Conservation (phyloP, 2,329 filamentous ascomycete species). For the Aspergillus novoparasiticus region DNA sequence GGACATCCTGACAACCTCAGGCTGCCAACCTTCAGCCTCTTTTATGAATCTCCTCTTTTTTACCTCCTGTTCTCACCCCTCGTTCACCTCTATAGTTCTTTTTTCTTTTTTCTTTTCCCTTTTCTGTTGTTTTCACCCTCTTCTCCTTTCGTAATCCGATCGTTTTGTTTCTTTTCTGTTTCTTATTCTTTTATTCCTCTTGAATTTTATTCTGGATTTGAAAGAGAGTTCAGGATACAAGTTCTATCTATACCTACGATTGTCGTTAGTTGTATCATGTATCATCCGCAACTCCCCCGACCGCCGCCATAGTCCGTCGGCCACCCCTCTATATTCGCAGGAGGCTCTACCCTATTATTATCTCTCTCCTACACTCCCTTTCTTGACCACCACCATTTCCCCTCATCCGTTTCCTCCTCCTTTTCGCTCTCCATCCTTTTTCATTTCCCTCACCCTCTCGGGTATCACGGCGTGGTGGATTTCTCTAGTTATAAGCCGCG, state of each 20-base stretch:
- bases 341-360: slow-evolving; percentile 8
- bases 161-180: background rate
- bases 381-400: slow-evolving; percentile 3
- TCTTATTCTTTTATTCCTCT: background rate
- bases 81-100: background rate
- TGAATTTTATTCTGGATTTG: background rate
- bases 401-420: slow-evolving; percentile 1
- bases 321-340: slow-evolving; percentile 16
- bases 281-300: slow-evolving; percentile 33
- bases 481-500: slow-evolving; percentile 9
- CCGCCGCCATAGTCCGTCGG: slow-evolving; percentile 37
- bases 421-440: slow-evolving; percentile 12
- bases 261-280: slow-evolving; percentile 29
- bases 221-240: background rate
- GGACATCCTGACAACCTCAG: slow-evolving; percentile 1
- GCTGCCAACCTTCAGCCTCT: slow-evolving; percentile 3
- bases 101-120: background rate
- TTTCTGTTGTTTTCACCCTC: background rate
- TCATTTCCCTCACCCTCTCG: slow-evolving; percentile 1
- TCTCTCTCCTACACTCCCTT: slow-evolving; percentile 10
- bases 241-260: background rate
- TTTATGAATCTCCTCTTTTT: background rate
- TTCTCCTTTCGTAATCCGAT: background rate
- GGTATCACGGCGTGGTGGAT: slow-evolving; percentile 16
- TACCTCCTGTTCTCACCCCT: background rate